phyloP scores from a whole-genome alignment of 805 yeast species.

The Schwanniomyces polymorphus region DNA sequence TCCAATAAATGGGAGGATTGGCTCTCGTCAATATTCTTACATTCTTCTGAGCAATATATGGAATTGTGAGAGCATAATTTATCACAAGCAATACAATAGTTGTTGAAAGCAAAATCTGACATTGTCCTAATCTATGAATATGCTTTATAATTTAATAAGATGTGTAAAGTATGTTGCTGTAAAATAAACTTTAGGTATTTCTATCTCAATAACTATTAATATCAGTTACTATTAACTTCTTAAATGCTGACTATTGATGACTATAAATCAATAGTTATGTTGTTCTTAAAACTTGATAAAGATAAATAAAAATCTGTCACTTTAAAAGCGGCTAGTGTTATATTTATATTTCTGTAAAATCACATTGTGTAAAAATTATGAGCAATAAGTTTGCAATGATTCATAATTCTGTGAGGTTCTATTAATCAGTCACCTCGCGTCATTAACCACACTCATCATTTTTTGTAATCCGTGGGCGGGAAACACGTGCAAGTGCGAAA shows the following conservation, averaged over 20 bases:
- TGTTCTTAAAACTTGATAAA: not conserved
- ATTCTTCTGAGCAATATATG: constrained; percentile 29
- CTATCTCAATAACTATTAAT: not conserved
- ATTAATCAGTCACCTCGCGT: constrained; percentile 6
- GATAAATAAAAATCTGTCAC: not conserved
- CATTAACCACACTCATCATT: not conserved
- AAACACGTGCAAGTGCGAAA: constrained; percentile 1
- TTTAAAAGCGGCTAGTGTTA: not conserved
- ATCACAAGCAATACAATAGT: constrained; percentile 39
- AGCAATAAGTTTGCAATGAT: constrained; percentile 7
- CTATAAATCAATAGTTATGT: not conserved
- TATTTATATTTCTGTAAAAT: constrained; percentile 5
- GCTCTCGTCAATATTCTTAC: constrained; percentile 32
- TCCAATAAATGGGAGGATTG: constrained; percentile 16
- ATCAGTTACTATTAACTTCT: not conserved
- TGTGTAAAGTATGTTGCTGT: not conserved
- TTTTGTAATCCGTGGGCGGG: not conserved
- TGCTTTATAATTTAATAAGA: not conserved
- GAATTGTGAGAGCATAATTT: constrained; percentile 23
- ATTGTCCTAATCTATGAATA: constrained; percentile 14
- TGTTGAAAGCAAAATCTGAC: constrained; percentile 40
- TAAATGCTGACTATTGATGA: not conserved
- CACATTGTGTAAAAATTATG: constrained; percentile 3
- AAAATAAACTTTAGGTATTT: not conserved
- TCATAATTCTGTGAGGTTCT: constrained; percentile 4